Base-by-base conservation (phyloP, 805 yeast genomes). In the Candida morakotiae region DNA sequence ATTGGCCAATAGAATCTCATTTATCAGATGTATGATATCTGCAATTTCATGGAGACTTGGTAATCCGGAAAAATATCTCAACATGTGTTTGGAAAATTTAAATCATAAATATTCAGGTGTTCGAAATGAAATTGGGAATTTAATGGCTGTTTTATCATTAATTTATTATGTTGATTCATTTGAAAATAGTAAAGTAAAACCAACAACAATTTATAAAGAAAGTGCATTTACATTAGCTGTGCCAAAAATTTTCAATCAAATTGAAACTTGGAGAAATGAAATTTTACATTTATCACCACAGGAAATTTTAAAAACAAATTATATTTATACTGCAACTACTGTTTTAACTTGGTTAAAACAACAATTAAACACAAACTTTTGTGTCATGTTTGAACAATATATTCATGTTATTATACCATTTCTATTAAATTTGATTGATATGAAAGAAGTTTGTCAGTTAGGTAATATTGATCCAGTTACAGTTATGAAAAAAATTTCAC, bases 381-480 rank as follows among this genome's bases (percentile, higher is more conserved):
- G 82, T 1, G 53, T 68, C 0, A 61, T 77, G 7, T 55, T 83
- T 28, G 71, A 76, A 30, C 77, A 77, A 3, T 71, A 75, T 38
- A 58, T 83, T 26, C 37, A 46, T 5, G 63, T 74, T 36, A 69
- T 88, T 20, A 58, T 87, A 1, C 95, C 96, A 19, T 80, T 85
- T 43, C 62, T 87, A 39, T 64, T 86, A 50, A 65, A 72, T 13
- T 60, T 87, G 32, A 75, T 79, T 35, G 73, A 70, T 31, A 73
- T 84, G 67, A 79, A 86, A 42, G 97, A 91, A 43, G 86, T 86
- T 10, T 84, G 94, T 46, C 86, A 83, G 46, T 58, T 84, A 39
- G 81, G 82, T 0, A 72, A 71, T 22, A 58, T 84, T 9, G 69
- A 70, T 27, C 84, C 91, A 0, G 67, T 74, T 2, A 49, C 41